phyloP scores from a whole-genome alignment of 2,329 filamentous ascomycete species.

The Sporothrix pseudoabietina region DNA sequence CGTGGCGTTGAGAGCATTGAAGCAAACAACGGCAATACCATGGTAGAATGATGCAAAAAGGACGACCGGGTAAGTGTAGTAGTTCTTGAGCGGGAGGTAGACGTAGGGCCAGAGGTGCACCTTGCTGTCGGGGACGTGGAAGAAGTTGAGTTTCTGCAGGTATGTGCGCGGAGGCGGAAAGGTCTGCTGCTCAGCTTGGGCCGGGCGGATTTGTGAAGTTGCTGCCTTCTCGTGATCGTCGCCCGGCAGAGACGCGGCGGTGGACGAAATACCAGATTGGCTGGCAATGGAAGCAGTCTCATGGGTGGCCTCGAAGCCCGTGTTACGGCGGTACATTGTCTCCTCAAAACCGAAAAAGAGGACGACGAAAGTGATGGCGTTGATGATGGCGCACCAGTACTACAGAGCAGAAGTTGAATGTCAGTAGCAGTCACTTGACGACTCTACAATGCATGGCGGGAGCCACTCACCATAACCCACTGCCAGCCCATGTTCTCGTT shows the following conservation, averaged over 20 bases:
- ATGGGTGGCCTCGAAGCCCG: not conserved
- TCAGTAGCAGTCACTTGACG: too few relatives aligned
- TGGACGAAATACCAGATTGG: conserved; percentile 26
- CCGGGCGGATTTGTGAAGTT: too few relatives aligned
- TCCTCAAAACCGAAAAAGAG: conserved; percentile 63
- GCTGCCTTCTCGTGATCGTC: conserved; percentile 35
- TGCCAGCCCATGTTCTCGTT: conserved; percentile 52
- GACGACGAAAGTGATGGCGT: conserved; percentile 51
- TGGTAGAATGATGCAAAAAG: conserved; percentile 35
- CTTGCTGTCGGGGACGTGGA: conserved; percentile 35
- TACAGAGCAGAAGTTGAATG: conserved; percentile 37
- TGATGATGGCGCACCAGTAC: conserved; percentile 50
- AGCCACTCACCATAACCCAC: conserved; percentile 47
- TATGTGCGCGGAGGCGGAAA: not conserved
- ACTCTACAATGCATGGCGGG: too few relatives aligned
- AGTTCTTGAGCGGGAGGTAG: not conserved
- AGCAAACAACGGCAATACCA: conserved; percentile 39
- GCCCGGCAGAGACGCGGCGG: conserved; percentile 30
- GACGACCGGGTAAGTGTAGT: not conserved
- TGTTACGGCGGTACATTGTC: conserved; percentile 54
- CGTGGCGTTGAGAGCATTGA: conserved; percentile 38
- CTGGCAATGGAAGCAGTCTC: not conserved
- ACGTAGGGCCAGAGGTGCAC: not conserved
- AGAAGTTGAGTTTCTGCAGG: conserved; percentile 16
- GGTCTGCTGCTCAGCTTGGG: not conserved